A percentile compares a stretch with the other conserved stretches of the same genome.
phyloP scores from a whole-genome alignment of 2,329 filamentous ascomycete genomes.

The Xylariaceae sp. region DNA sequence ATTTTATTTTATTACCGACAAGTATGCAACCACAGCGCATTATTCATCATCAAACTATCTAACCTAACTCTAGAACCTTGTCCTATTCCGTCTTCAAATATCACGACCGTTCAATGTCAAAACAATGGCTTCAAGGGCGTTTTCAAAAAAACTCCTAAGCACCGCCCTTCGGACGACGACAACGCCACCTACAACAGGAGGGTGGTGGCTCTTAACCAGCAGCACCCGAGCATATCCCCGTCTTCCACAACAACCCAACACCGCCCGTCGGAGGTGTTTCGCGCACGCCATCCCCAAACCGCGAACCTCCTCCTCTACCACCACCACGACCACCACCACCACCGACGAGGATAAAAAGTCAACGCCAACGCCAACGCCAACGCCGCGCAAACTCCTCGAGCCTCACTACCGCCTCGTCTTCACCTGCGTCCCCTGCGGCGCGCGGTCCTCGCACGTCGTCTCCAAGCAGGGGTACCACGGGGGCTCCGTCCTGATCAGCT shows the following conservation, averaged over 20 bases:
- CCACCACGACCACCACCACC: conserved; percentile 24
- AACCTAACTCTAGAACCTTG: too few relatives aligned
- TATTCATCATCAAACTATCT: too few relatives aligned
- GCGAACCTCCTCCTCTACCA: conserved; percentile 13
- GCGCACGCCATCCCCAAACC: too few relatives aligned
- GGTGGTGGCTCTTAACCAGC: too few relatives aligned
- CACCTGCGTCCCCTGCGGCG: conserved; percentile 81
- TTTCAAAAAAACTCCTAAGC: conserved; percentile 9
- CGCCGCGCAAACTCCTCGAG: conserved; percentile 32
- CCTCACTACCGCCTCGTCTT: conserved; percentile 85
- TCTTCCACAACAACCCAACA: too few relatives aligned
- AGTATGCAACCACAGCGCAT: too few relatives aligned
- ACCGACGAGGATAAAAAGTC: too few relatives aligned
- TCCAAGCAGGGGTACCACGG: conserved; percentile 94
- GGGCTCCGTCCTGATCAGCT: conserved; percentile 83
- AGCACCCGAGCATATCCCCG: too few relatives aligned
- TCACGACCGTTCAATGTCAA: neutral
- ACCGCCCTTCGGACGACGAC: conserved; percentile 11
- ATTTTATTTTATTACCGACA: too few relatives aligned
- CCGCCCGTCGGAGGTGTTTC: too few relatives aligned
- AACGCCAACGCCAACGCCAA: too few relatives aligned
- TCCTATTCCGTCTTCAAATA: too few relatives aligned
- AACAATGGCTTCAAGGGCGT: conserved; percentile 23
- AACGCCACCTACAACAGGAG: neutral
- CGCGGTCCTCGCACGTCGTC: conserved; percentile 76